These are phyloP conservation scores for Pharnaceum exiguum DNA, from an alignment of 148 eudicot species.

Conservation along the genomic window DNA sequence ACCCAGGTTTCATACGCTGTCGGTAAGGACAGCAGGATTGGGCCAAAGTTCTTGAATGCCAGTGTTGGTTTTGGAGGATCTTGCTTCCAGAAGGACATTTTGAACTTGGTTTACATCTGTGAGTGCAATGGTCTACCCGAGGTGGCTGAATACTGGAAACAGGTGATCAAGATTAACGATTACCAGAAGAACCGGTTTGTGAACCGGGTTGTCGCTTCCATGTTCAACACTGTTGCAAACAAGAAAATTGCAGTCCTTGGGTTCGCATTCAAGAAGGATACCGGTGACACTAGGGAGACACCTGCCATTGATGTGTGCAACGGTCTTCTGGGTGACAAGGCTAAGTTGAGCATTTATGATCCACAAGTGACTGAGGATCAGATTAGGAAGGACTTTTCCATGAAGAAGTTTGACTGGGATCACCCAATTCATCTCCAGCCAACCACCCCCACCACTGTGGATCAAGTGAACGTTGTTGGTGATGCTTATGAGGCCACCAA, in stretches of 20 bases:
- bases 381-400: conserved; percentile 54
- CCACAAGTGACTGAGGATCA: conserved; percentile 73
- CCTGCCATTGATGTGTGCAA: conserved; percentile 78
- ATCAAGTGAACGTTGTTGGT: conserved; percentile 64
- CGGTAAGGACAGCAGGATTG: conserved; percentile 59
- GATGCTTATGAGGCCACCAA: conserved; percentile 70
- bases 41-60: conserved; percentile 51
- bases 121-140: conserved; percentile 81
- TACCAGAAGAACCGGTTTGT: conserved; percentile 69
- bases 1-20: conserved; percentile 65
- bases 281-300: conserved; percentile 72
- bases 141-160: conserved; percentile 85
- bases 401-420: conserved; percentile 76
- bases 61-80: conserved; percentile 73
- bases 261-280: conserved; percentile 69
- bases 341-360: conserved; percentile 60
- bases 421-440: conserved; percentile 69
- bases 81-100: conserved; percentile 61
- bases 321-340: conserved; percentile 62
- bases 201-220: conserved; percentile 67
- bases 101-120: conserved; percentile 60
- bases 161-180: conserved; percentile 80
- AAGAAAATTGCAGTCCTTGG: conserved; percentile 72
- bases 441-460: conserved; percentile 56
- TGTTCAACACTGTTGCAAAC: conserved; percentile 73